These are phyloP conservation scores for Scheffersomyces cryptocercus DNA, from an alignment of 1,139 yeast species.

Conservation along the genomic window DNA sequence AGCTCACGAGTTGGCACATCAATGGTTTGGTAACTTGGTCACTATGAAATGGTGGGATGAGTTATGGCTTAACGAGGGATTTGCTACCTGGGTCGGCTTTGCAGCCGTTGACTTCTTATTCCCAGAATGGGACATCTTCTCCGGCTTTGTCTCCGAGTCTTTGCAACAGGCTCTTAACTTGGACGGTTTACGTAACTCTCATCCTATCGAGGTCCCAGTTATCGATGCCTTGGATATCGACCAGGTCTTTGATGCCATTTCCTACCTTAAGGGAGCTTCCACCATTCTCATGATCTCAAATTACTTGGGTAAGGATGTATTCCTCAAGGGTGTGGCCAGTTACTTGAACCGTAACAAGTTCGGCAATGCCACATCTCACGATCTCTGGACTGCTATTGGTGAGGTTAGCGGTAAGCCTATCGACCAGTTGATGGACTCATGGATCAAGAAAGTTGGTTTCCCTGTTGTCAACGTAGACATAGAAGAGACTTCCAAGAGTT, in stretches of 20 bases:
- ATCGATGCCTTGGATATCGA: slow-evolving; percentile 78
- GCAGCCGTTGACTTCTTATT: slow-evolving; percentile 71
- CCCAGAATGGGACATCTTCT: slow-evolving; percentile 90
- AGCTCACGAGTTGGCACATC: slow-evolving; percentile 89
- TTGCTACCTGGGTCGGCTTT: slow-evolving; percentile 88
- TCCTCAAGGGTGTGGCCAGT: slow-evolving; percentile 70
- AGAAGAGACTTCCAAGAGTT: slow-evolving; percentile 29
- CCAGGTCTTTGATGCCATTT: slow-evolving; percentile 83
- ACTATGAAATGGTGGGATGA: slow-evolving; percentile 98
- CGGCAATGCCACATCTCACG: slow-evolving; percentile 76
- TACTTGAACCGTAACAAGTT: slow-evolving; percentile 71
- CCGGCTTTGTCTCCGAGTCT: slow-evolving; percentile 65
- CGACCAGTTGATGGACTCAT: slow-evolving; percentile 67
- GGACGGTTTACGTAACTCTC: slow-evolving; percentile 75
- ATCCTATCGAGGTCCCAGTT: slow-evolving; percentile 87
- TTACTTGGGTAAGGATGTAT: slow-evolving; percentile 65
- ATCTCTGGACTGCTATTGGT: slow-evolving; percentile 76
- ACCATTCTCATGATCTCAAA: slow-evolving; percentile 69
- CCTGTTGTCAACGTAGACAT: slow-evolving; percentile 73
- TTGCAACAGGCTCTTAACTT: slow-evolving; percentile 69
- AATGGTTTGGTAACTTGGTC: slow-evolving; percentile 90
- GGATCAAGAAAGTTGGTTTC: slow-evolving; percentile 84
- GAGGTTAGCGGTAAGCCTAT: slow-evolving; percentile 78
- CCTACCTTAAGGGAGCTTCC: slow-evolving; percentile 82
- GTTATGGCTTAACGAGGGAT: slow-evolving; percentile 88